Percentiles rank a stretch among this genome's conserved stretches.
Evolutionary conservation across 495 filamentous ascomycete species (phyloP).

Genomic region (Amphirosellinia nigrospora): DNA sequence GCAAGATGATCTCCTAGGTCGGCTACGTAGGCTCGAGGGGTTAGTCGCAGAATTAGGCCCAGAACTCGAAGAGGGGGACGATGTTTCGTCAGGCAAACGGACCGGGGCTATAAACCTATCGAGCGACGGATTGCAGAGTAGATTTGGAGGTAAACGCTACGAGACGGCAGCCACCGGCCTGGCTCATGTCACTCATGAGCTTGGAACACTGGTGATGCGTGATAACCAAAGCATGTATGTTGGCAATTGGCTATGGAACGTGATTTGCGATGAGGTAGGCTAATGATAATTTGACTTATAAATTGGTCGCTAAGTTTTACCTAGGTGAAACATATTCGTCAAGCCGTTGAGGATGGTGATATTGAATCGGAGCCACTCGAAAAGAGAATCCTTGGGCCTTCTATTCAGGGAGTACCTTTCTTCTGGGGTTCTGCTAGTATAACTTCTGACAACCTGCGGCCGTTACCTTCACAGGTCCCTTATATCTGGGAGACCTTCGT

Average conservation of each 20-base stretch:
- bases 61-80: not conserved
- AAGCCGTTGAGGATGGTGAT: slow-evolving; percentile 1
- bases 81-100: not conserved
- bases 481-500: slow-evolving; percentile 24
- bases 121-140: not conserved
- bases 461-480: slow-evolving; percentile 20
- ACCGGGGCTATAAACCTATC: not conserved
- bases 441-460: not conserved
- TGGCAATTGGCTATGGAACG: slow-evolving; percentile 12
- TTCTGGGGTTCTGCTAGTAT: not conserved
- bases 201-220: slow-evolving; percentile 1
- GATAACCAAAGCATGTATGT: slow-evolving; percentile 18
- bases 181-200: slow-evolving; percentile 10
- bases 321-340: slow-evolving; percentile 13
- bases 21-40: slow-evolving; percentile 13
- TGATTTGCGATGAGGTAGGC: slow-evolving; percentile 13
- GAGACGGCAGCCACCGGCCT: not conserved
- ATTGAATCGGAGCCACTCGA: slow-evolving; percentile 15
- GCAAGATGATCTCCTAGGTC: slow-evolving; percentile 6
- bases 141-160: no score
- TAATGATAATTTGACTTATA: not conserved
- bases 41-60: not conserved
- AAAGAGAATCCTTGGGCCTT: not conserved
- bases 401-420: slow-evolving; percentile 3
- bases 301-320: not conserved